Evolutionary conservation across 768 basidiomycete species (phyloP).

Genomic region (Clathrus columnatus): DNA sequence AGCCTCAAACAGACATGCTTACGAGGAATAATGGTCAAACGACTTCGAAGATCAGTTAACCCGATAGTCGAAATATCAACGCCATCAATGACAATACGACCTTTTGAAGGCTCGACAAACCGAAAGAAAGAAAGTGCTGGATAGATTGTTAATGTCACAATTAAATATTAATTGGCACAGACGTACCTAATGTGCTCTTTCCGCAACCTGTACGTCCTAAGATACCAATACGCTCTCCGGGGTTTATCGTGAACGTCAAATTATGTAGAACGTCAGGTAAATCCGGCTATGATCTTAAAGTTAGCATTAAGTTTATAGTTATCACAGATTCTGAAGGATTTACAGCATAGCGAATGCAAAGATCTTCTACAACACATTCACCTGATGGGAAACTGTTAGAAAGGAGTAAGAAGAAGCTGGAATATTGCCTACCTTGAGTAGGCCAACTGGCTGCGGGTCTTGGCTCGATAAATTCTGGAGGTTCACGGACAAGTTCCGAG

Average conservation of each 20-base stretch:
- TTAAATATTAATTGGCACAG: too few relatives aligned
- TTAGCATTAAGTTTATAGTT: slow-evolving; percentile 1
- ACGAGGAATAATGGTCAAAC: slow-evolving; percentile 72
- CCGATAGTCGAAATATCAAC: slow-evolving; percentile 73
- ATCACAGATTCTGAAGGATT: neutral
- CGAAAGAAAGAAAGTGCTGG: slow-evolving; percentile 76
- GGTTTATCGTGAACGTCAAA: slow-evolving; percentile 61
- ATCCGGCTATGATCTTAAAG: slow-evolving; percentile 48
- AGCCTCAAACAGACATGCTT: slow-evolving; percentile 19
- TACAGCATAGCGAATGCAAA: slow-evolving; percentile 22
- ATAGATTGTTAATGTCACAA: neutral
- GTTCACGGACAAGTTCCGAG: slow-evolving; percentile 68
- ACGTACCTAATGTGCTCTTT: slow-evolving; percentile 56
- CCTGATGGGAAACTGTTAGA: slow-evolving; percentile 8
- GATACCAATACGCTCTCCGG: slow-evolving; percentile 64
- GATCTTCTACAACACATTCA: slow-evolving; percentile 18
- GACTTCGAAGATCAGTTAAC: slow-evolving; percentile 70
- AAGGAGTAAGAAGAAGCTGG: neutral
- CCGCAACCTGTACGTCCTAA: slow-evolving; percentile 44
- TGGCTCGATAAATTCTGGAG: slow-evolving; percentile 79
- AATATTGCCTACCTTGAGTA: slow-evolving; percentile 36
- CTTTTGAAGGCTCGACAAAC: slow-evolving; percentile 79
- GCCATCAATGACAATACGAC: slow-evolving; percentile 68
- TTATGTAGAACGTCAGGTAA: slow-evolving; percentile 79
- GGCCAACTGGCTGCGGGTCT: slow-evolving; percentile 81